Evolutionary conservation across 768 basidiomycete species (phyloP).

Genomic region (Leccinellum luteum): DNA sequence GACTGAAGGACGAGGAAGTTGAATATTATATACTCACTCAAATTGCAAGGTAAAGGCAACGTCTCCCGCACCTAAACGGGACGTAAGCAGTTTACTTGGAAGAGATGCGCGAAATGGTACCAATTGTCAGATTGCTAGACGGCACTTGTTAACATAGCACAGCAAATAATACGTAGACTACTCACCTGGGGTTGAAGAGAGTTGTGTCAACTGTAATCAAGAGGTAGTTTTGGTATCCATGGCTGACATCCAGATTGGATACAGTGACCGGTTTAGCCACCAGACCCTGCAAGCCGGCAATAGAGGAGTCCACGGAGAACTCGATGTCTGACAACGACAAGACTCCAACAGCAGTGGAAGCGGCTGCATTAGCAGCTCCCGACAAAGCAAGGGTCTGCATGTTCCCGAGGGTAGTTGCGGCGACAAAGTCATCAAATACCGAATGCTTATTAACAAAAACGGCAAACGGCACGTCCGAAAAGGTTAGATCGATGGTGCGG

Average conservation of each 20-base stretch:
- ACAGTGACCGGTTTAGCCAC: slow-evolving; percentile 55
- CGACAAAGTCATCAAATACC: slow-evolving; percentile 60
- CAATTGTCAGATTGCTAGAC: slow-evolving; percentile 39
- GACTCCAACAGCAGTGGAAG: slow-evolving; percentile 64
- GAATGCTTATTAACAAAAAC: slow-evolving; percentile 47
- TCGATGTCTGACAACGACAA: slow-evolving; percentile 54
- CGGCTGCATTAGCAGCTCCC: slow-evolving; percentile 54
- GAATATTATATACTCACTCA: slow-evolving; percentile 40
- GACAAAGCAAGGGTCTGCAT: slow-evolving; percentile 48
- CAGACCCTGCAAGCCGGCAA: slow-evolving; percentile 65
- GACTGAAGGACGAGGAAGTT: background rate
- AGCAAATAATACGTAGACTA: background rate
- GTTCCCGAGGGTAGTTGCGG: slow-evolving; percentile 52
- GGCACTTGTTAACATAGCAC: slow-evolving; percentile 1
- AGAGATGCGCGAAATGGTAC: slow-evolving; percentile 3
- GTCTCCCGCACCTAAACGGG: slow-evolving; percentile 57
- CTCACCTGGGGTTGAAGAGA: slow-evolving; percentile 65
- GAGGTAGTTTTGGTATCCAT: slow-evolving; percentile 64
- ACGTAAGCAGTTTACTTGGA: slow-evolving; percentile 31
- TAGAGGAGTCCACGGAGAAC: slow-evolving; percentile 56
- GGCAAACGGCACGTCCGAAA: slow-evolving; percentile 57
- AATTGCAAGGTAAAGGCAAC: slow-evolving; percentile 61
- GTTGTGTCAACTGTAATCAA: slow-evolving; percentile 61
- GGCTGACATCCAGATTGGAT: slow-evolving; percentile 59
- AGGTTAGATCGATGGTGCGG: slow-evolving; percentile 59